phyloP scores from a whole-genome alignment of 257 asterid genomes.

The Osmanthus fragrans region DNA sequence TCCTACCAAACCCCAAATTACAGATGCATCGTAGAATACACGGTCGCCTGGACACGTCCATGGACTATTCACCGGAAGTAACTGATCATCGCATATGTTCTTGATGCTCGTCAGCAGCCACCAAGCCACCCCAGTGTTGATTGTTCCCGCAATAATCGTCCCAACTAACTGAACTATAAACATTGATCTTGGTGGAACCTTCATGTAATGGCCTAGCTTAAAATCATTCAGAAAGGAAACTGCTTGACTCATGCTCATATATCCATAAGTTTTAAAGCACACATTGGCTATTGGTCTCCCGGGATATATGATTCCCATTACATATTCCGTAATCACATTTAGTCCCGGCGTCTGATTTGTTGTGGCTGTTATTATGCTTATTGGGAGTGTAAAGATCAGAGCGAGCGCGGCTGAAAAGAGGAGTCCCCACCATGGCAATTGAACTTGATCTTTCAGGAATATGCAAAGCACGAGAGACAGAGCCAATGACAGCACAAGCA shows the following conservation, averaged over 20 bases:
- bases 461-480: slow-evolving; percentile 55
- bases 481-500: slow-evolving; percentile 40
- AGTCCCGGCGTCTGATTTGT: slow-evolving; percentile 82
- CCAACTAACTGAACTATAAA: slow-evolving; percentile 77
- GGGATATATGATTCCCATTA: slow-evolving; percentile 61
- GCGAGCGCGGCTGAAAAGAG: slow-evolving; percentile 47
- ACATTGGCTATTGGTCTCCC: slow-evolving; percentile 87
- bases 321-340: slow-evolving; percentile 66
- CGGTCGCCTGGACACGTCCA: slow-evolving; percentile 70
- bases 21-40: slow-evolving; percentile 72
- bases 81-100: slow-evolving; percentile 51
- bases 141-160: slow-evolving; percentile 60
- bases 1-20: slow-evolving; percentile 78
- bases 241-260: slow-evolving; percentile 78
- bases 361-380: slow-evolving; percentile 73
- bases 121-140: slow-evolving; percentile 67
- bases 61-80: slow-evolving; percentile 62
- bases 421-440: slow-evolving; percentile 88
- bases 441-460: slow-evolving; percentile 61
- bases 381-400: slow-evolving; percentile 60
- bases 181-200: slow-evolving; percentile 83
- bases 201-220: slow-evolving; percentile 86
- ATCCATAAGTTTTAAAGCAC: slow-evolving; percentile 78
- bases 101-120: slow-evolving; percentile 45
- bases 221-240: slow-evolving; percentile 71